Base-by-base conservation (phyloP, 768 basidiomycete species). In the Hericium erinaceus region DNA sequence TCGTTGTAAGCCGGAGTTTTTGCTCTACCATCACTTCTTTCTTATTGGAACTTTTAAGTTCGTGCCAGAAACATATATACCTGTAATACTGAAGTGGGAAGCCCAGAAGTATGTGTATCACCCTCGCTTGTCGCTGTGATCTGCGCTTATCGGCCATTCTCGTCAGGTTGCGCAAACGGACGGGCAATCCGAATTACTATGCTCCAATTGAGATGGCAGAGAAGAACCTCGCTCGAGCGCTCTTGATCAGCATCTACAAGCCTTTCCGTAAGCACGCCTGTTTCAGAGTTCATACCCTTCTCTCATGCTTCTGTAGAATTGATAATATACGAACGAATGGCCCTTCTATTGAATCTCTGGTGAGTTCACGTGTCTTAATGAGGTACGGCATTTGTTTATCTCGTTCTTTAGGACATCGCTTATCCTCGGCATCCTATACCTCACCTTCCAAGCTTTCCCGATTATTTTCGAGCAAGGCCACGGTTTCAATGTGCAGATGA, bases 1-100 rank as follows among this genome's bases (percentile, higher is more conserved):
- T 82, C 48, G 18, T 79, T 46, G 84, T 85, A 61, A 62, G 77
- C 68, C 3, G 12, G 2, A 22, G 1, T 18, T 10, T 20, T 11
- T 15, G 15, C 24, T 18, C 40, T 5, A 10, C n/a, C 22, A 40
- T 33, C 18, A 15, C 13, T 37, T 9, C 24, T 16, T 39, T 16
- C 11, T 51, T 20, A 56, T 9, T 22, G 15, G 6, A 10, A 8
- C 4, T 33, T 10, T 28, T 7, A 54, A 88, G 80, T 65, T 86
- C 39, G 80, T 89, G 0, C 87, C 87, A 2, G 91, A 92, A 71
- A 89, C 89, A 0, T 90, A 82, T 64, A 69, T 67, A 2, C 84
- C 88, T 0, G 74, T 83, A 8, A 70, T 92, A 7, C 67, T 81
- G 38, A 80, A 81, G 65, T 66, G 65, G 49, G 89, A 90, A 64